These are phyloP conservation scores for Colletotrichum limetticola DNA, from an alignment of 2,329 filamentous ascomycete genomes.

Conservation along the genomic window DNA sequence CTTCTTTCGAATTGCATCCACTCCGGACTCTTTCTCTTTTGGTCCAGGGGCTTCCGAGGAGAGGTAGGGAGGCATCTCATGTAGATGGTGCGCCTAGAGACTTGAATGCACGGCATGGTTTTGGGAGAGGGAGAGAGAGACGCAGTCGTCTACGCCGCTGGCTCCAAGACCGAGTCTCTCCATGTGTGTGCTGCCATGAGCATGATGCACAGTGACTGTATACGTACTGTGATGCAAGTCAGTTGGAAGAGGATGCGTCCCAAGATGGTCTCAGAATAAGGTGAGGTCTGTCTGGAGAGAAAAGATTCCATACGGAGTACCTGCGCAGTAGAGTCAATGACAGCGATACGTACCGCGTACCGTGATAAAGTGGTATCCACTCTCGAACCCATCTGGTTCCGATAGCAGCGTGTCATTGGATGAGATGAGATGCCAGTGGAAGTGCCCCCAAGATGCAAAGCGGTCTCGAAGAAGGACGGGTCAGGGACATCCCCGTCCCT, in stretches of 20 bases:
- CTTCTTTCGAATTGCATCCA: background rate
- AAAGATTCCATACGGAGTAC: no score
- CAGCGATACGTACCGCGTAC: conserved; percentile 16
- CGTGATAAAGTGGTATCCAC: background rate
- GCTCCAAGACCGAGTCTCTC: background rate
- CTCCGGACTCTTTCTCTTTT: background rate
- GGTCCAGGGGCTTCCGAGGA: background rate
- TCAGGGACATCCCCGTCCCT: background rate
- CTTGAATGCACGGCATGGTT: background rate
- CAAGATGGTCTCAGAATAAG: background rate
- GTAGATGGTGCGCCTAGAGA: background rate
- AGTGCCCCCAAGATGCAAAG: conserved; percentile 10
- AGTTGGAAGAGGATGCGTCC: background rate
- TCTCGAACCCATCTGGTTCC: background rate
- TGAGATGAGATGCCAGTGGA: conserved; percentile 3
- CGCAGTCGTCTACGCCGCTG: background rate
- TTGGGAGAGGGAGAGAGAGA: background rate
- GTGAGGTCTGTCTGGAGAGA: background rate
- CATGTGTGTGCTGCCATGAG: background rate
- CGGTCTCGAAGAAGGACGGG: background rate
- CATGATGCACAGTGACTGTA: background rate
- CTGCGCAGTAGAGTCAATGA: no score
- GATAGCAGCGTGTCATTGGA: conserved; percentile 12
- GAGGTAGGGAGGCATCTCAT: background rate
- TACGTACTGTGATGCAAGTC: background rate